Percentiles rank a stretch among this genome's conserved stretches.
phyloP scores from a whole-genome alignment of 179 eudicot genomes.

The Corrigiola litoralis region DNA sequence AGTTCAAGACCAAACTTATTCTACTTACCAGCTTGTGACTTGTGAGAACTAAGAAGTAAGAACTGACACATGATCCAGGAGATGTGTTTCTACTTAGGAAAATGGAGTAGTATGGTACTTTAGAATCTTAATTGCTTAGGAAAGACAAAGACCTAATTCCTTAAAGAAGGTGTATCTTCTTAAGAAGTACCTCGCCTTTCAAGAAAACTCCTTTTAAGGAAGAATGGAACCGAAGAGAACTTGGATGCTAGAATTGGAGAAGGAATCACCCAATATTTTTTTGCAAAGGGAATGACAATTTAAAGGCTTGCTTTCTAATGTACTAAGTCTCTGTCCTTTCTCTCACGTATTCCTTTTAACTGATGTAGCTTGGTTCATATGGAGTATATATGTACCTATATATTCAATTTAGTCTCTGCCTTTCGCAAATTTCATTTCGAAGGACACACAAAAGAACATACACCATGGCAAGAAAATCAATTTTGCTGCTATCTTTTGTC shows the following conservation, averaged over 20 bases:
- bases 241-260: slow-evolving; percentile 15
- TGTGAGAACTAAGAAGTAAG: no score
- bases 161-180: neutral
- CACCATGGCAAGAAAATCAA: slow-evolving; percentile 5
- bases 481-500: neutral
- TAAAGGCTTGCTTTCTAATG: neutral
- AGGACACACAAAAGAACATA: no score
- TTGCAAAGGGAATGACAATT: slow-evolving; percentile 15
- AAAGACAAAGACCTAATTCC: no score
- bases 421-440: neutral
- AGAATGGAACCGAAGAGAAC: slow-evolving; percentile 20
- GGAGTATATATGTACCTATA: neutral
- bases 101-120: no score
- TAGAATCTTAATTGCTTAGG: no score
- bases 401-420: neutral
- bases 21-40: no score
- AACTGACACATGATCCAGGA: no score
- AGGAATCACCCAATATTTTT: slow-evolving; percentile 20
- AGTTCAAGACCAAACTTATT: no score
- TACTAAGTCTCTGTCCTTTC: slow-evolving; percentile 3
- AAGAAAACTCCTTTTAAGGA: neutral
- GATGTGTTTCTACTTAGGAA: no score
- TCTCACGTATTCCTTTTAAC: slow-evolving; percentile 20
- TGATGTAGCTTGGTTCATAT: neutral
- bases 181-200: neutral